Conservation (phyloP, 1,284 basidiomycete species). For the Austropuccinia psidii region DNA sequence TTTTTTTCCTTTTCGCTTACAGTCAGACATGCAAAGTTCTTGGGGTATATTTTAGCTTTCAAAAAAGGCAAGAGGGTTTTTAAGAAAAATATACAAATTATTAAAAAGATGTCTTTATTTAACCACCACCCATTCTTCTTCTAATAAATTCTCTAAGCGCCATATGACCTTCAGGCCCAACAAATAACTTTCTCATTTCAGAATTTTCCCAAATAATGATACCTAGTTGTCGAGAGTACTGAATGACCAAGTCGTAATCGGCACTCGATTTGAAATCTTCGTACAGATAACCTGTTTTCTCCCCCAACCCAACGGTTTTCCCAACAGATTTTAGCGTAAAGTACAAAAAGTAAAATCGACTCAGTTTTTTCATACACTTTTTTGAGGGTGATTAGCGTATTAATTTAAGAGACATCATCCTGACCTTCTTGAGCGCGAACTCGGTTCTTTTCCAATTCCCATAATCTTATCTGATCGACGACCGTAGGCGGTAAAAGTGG, state of each 20-base stretch:
- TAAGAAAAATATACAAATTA: too few relatives aligned
- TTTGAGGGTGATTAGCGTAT: background rate
- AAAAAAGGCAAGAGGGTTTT: too few relatives aligned
- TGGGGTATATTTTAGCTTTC: too few relatives aligned
- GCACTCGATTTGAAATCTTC: constrained; percentile 74
- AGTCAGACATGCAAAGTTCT: too few relatives aligned
- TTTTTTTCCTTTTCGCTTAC: too few relatives aligned
- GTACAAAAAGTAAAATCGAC: background rate
- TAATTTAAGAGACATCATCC: constrained; percentile 37
- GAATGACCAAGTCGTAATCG: constrained; percentile 76
- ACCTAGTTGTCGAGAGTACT: constrained; percentile 72
- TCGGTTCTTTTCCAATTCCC: constrained; percentile 94
- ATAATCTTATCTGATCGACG: constrained; percentile 93
- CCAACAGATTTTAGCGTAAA: background rate
- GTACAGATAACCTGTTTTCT: constrained; percentile 66
- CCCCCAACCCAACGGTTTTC: background rate
- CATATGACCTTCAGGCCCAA: constrained; percentile 66
- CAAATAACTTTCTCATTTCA: constrained; percentile 70
- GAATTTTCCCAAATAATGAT: constrained; percentile 67
- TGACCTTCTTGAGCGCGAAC: constrained; percentile 75
- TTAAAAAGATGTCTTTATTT: too few relatives aligned
- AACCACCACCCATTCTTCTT: too few relatives aligned
- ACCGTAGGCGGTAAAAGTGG: constrained; percentile 88
- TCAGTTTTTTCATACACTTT: background rate
- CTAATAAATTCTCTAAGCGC: constrained; percentile 67